phyloP scores from a whole-genome alignment of 2,329 filamentous ascomycete genomes.

The Ophiostoma sp. region DNA sequence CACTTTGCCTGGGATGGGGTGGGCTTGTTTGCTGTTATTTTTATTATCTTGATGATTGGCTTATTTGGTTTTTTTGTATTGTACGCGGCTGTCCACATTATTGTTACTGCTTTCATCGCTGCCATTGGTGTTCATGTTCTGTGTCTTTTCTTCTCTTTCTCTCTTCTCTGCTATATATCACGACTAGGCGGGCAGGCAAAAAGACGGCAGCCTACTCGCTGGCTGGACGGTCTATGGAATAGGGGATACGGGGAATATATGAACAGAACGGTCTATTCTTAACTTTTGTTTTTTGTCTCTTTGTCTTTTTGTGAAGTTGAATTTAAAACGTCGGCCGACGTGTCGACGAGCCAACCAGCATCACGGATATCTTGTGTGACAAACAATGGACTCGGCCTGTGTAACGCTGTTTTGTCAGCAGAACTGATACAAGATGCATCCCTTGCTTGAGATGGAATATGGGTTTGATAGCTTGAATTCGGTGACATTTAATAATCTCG shows the following conservation, averaged over 20 bases:
- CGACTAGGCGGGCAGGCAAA: conserved; percentile 10
- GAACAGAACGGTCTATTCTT: conserved; percentile 8
- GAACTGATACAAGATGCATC: background rate
- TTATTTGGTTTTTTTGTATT: conserved; percentile 11
- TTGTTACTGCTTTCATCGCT: background rate
- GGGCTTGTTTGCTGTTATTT: background rate
- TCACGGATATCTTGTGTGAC: background rate
- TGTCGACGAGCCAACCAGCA: background rate
- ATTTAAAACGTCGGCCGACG: background rate
- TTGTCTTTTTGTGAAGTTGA: background rate
- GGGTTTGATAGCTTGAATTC: no score
- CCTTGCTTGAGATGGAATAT: background rate
- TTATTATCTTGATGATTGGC: conserved; percentile 18
- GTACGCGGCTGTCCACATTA: background rate
- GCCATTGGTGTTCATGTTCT: background rate
- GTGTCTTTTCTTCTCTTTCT: conserved; percentile 22
- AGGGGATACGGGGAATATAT: background rate
- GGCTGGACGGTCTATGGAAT: background rate
- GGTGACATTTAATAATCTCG: no score
- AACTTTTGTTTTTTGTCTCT: background rate
- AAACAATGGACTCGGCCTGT: background rate
- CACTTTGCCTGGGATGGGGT: conserved; percentile 19
- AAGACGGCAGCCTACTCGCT: conserved; percentile 10
- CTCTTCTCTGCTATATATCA: conserved; percentile 15
- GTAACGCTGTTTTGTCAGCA: background rate